Evolutionary conservation across 352 stramenopile genomes (phyloP), one percentile per base, ranked within the genome.

Genomic region (Lagenidium giganteum): DNA sequence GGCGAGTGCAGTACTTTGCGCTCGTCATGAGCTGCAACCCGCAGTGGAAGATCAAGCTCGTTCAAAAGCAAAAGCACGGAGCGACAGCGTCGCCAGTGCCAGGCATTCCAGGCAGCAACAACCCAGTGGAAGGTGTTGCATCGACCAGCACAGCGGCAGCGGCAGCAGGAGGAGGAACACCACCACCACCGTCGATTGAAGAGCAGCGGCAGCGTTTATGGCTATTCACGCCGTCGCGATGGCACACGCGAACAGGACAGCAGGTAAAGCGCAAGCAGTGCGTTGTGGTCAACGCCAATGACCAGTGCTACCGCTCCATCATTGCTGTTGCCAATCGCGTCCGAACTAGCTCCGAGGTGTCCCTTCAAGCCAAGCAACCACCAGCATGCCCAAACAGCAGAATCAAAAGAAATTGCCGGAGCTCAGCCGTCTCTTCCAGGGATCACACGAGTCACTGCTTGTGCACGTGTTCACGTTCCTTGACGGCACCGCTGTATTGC

Each of bases 1-100:
- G 52, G 3, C 52, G 52, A n/a, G 46, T 61, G 14, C 52, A 61
- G 39, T 40, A 61, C 47, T 57, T 61, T 13, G 47, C 47, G 28
- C 30, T 35, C 22, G 31, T 57, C 17, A 52, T 61, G 52, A 61
- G 47, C 31, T 47, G 29, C 28, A 56, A 43, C 29, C 11, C 40
- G 23, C 29, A 31, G 18, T 61, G 46, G 46, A 51, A 57, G 32
- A 23, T 61, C 32, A 56, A 56, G 16, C 27, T 54, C 5, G 18
- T 61, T 14, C 18, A 29, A 27, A 48, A 48, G 8, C 28, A 34
- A 4, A 21, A 8, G n/a, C n/a, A n/a, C n/a, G n/a, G n/a, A n/a
- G n/a, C n/a, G n/a, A n/a, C n/a, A n/a, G n/a, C n/a, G n/a, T n/a
- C n/a, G n/a, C n/a, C n/a, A n/a, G n/a, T n/a, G n/a, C n/a, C n/a